A percentile compares a stretch with the other conserved stretches of the same genome.
These are phyloP conservation scores for Viola odorata DNA, from an alignment of 345 rosid genomes.

Conservation along the genomic window DNA sequence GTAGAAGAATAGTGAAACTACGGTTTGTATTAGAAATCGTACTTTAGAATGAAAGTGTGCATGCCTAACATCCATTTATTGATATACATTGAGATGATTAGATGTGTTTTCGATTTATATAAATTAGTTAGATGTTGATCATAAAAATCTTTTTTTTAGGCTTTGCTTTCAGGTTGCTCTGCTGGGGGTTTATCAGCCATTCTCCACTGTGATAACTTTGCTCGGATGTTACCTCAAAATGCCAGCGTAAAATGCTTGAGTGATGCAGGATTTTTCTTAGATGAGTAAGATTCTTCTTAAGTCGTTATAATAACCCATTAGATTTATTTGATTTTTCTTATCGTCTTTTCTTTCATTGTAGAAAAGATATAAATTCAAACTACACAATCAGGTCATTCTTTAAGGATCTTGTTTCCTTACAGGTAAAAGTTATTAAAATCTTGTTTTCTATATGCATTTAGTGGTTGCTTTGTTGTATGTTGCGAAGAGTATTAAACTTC, in stretches of 20 bases:
- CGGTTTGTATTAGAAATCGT: not conserved
- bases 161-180: constrained; percentile 96
- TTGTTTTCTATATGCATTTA: not conserved
- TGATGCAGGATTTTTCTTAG: constrained; percentile 91
- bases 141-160: constrained; percentile 33
- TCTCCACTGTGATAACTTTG: constrained; percentile 67
- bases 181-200: constrained; percentile 91
- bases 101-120: too few species aligned
- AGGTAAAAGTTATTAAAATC: constrained; percentile 32
- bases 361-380: constrained; percentile 60
- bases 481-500: too few species aligned
- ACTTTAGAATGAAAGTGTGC: too few species aligned
- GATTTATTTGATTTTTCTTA: not conserved
- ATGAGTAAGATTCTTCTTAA: constrained; percentile 44
- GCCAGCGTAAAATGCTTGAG: constrained; percentile 88
- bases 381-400: constrained; percentile 62
- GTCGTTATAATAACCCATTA: not conserved
- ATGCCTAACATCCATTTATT: too few species aligned
- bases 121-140: not conserved
- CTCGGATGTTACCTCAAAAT: constrained; percentile 47
- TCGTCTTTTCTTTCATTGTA: constrained; percentile 8
- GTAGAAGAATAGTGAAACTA: constrained; percentile 27
- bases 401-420: constrained; percentile 48
- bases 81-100: too few species aligned
- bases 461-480: too few species aligned